phyloP scores from a whole-genome alignment of 305 asterid genomes.

The Fraxinus floribunda region DNA sequence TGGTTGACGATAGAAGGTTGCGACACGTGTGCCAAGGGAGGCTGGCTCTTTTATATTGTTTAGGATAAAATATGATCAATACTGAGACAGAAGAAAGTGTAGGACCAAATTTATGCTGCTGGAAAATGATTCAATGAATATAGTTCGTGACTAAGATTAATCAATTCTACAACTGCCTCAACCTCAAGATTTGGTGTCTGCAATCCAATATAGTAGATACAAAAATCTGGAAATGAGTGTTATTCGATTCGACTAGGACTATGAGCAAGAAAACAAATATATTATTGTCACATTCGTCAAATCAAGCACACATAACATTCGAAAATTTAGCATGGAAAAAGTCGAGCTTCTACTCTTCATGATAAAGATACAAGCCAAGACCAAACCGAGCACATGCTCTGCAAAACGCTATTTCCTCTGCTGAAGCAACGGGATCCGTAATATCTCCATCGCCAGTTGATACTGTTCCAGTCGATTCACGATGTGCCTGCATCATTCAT shows the following conservation, averaged over 20 bases:
- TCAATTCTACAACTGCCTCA: neutral
- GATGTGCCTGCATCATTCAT: slow-evolving; percentile 61
- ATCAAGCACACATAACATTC: neutral
- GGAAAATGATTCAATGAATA: neutral
- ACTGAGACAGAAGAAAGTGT: neutral
- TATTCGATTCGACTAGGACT: neutral
- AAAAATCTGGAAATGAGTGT: neutral
- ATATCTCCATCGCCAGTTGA: slow-evolving; percentile 35
- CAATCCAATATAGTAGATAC: neutral
- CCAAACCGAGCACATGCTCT: slow-evolving; percentile 93
- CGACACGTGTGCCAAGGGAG: too few species aligned
- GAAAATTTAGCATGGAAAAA: slow-evolving; percentile 1
- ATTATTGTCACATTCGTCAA: neutral
- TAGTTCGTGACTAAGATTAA: neutral
- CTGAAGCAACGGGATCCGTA: slow-evolving; percentile 77
- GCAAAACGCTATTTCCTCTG: slow-evolving; percentile 94
- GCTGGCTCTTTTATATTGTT: too few species aligned
- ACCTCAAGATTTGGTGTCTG: neutral
- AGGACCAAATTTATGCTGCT: neutral
- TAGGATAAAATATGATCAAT: neutral
- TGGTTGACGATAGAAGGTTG: neutral
- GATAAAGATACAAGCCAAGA: slow-evolving; percentile 89
- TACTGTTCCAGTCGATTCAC: slow-evolving; percentile 89
- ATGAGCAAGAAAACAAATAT: neutral
- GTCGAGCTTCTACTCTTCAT: slow-evolving; percentile 44